Percentiles rank a stretch among this genome's conserved stretches.
phyloP scores from a whole-genome alignment of 768 basidiomycete genomes.

The Trametes cingulata region DNA sequence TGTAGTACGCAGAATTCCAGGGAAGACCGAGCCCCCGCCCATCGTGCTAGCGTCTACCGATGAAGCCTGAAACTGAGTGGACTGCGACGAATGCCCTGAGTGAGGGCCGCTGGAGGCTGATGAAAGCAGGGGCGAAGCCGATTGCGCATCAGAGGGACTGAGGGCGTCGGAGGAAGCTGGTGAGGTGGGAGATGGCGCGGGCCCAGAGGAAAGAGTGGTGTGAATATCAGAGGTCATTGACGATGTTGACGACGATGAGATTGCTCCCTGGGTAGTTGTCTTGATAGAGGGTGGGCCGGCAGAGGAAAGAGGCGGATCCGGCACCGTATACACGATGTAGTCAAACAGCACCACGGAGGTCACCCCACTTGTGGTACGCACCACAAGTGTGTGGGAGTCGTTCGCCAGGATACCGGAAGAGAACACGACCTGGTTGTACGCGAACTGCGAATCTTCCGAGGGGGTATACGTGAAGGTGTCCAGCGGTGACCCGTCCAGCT shows the following conservation, averaged over 20 bases:
- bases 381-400: not conserved
- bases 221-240: not conserved
- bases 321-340: constrained; percentile 8
- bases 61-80: too few relatives aligned
- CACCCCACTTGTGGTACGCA: not conserved
- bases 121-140: too few relatives aligned
- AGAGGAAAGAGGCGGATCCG: not conserved
- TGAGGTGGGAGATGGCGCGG: not conserved
- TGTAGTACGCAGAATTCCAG: too few relatives aligned
- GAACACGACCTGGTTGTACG: constrained; percentile 8
- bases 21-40: too few relatives aligned
- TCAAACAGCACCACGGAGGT: constrained; percentile 5
- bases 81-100: too few relatives aligned
- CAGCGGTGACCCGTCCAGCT: not conserved
- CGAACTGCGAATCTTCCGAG: not conserved
- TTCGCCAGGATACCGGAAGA: not conserved
- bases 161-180: not conserved
- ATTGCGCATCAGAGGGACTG: not conserved
- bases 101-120: too few relatives aligned
- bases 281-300: not conserved
- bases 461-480: not conserved
- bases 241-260: not conserved
- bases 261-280: not conserved
- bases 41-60: too few relatives aligned
- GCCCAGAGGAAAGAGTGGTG: not conserved